These are phyloP conservation scores for Phytopythium cucurbitacearum DNA, from an alignment of 352 stramenopile species.

Conservation along the genomic window DNA sequence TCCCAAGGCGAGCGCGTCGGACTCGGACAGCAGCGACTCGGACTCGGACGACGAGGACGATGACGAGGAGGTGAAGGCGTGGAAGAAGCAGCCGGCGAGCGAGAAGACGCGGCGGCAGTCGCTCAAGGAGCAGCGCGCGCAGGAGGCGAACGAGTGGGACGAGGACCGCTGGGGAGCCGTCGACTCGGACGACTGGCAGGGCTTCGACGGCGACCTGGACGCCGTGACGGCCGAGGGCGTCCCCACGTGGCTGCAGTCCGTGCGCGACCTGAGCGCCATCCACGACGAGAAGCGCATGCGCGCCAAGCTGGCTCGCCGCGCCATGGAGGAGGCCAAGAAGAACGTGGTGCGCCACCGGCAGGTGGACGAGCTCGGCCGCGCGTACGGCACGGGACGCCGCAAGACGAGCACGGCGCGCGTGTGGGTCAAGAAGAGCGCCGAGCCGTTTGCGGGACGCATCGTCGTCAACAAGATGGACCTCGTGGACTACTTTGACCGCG, in stretches of 20 bases:
- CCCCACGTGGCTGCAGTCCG: constrained; percentile 76
- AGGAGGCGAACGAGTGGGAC: constrained; percentile 52
- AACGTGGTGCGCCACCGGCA: constrained; percentile 67
- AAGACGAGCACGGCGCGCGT: constrained; percentile 94
- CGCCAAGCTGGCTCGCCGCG: constrained; percentile 58
- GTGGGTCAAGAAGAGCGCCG: constrained; percentile 86
- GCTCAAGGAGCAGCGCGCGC: constrained; percentile 36
- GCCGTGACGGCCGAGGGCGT: constrained; percentile 72
- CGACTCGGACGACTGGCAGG: constrained; percentile 74
- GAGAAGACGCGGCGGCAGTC: constrained; percentile 11
- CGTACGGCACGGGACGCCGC: constrained; percentile 90
- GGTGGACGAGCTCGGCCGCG: constrained; percentile 72
- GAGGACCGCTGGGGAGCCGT: constrained; percentile 60
- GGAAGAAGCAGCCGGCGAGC: constrained; percentile 13
- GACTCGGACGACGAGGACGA: constrained; percentile 36
- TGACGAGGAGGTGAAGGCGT: constrained; percentile 16
- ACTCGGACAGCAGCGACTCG: constrained; percentile 13
- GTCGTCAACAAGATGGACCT: constrained; percentile 94
- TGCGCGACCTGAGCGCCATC: constrained; percentile 64
- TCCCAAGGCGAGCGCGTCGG: constrained; percentile 7
- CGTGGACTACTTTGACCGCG: constrained; percentile 91
- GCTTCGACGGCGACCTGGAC: constrained; percentile 77
- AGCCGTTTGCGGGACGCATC: constrained; percentile 85
- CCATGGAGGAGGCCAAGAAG: constrained; percentile 68
- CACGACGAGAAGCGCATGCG: constrained; percentile 62